Evolutionary conservation across 2,329 filamentous ascomycete genomes (phyloP).

Genomic region (Fulvia fulva): DNA sequence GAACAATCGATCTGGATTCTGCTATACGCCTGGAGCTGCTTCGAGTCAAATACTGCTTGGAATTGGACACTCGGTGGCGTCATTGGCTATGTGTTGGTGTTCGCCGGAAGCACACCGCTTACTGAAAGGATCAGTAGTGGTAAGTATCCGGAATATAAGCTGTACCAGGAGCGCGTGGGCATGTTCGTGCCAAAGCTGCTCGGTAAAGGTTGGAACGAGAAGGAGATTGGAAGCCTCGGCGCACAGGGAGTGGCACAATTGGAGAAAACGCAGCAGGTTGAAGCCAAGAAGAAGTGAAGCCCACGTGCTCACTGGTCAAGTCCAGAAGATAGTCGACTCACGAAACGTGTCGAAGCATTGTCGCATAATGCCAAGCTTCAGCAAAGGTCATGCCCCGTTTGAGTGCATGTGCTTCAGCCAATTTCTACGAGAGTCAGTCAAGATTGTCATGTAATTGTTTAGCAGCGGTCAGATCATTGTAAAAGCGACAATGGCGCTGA

Average conservation of each 20-base stretch:
- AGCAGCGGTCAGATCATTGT: not conserved
- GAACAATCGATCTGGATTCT: conserved; percentile 89
- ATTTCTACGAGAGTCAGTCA: too few species aligned
- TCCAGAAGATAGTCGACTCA: not conserved
- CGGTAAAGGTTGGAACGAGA: conserved; percentile 32
- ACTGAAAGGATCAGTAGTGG: conserved; percentile 75
- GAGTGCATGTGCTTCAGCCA: not conserved
- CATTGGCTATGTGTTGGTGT: conserved; percentile 68
- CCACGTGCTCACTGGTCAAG: not conserved
- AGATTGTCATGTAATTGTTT: not conserved
- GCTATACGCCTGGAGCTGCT: conserved; percentile 84
- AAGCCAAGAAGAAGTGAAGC: conserved; percentile 6
- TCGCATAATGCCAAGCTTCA: not conserved
- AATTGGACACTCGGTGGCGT: conserved; percentile 77
- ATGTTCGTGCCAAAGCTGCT: conserved; percentile 68
- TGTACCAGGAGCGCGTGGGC: conserved; percentile 78
- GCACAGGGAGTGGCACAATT: conserved; percentile 1
- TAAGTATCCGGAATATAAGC: conserved; percentile 84
- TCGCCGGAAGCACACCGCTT: conserved; percentile 83
- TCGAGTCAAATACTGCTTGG: conserved; percentile 63
- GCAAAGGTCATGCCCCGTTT: not conserved
- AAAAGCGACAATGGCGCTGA: not conserved
- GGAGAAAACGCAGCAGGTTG: conserved; percentile 10
- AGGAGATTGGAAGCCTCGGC: conserved; percentile 21
- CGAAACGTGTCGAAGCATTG: not conserved